These are phyloP conservation scores for Cryptococcus sp. DNA, from an alignment of 1,284 basidiomycete genomes.

Conservation along the genomic window DNA sequence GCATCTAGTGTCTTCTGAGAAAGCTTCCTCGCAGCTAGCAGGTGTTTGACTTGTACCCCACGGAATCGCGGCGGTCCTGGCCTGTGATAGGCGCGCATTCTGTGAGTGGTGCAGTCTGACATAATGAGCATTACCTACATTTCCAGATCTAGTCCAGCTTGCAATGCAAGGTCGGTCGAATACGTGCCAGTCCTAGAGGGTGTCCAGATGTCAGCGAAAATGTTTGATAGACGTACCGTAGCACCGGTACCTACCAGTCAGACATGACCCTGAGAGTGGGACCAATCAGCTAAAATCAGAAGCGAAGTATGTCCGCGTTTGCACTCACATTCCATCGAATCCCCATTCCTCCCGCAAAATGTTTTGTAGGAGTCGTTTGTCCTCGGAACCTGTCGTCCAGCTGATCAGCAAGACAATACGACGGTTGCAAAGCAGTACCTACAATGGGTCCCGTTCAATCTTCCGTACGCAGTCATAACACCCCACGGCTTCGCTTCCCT, in stretches of 20 bases:
- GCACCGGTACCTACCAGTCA: slow-evolving; percentile 64
- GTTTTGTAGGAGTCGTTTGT: slow-evolving; percentile 31
- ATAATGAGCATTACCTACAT: slow-evolving; percentile 9
- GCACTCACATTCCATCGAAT: slow-evolving; percentile 37
- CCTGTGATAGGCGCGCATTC: too few species aligned
- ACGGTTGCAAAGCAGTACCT: slow-evolving; percentile 60
- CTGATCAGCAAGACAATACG: slow-evolving; percentile 30
- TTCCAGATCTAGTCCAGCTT: slow-evolving; percentile 75
- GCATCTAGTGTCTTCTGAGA: too few species aligned
- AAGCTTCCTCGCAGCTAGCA: too few species aligned
- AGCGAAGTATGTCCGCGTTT: too few species aligned
- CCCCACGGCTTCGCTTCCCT: slow-evolving; percentile 49
- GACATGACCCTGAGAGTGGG: slow-evolving; percentile 57
- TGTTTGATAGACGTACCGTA: too few species aligned
- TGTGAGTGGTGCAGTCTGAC: too few species aligned
- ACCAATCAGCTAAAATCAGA: too few species aligned
- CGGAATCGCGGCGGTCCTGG: slow-evolving; percentile 14
- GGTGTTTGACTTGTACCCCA: too few species aligned
- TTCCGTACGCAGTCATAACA: too few species aligned
- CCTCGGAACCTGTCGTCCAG: slow-evolving; percentile 68
- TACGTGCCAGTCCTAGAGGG: slow-evolving; percentile 56
- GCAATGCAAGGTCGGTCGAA: slow-evolving; percentile 65
- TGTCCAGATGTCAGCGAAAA: too few species aligned
- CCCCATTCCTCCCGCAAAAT: slow-evolving; percentile 37
- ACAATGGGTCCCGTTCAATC: slow-evolving; percentile 63